Percentiles rank a stretch among this genome's conserved stretches.
phyloP scores from a whole-genome alignment of 2,329 filamentous ascomycete species.

The Fusarium circinatum region DNA sequence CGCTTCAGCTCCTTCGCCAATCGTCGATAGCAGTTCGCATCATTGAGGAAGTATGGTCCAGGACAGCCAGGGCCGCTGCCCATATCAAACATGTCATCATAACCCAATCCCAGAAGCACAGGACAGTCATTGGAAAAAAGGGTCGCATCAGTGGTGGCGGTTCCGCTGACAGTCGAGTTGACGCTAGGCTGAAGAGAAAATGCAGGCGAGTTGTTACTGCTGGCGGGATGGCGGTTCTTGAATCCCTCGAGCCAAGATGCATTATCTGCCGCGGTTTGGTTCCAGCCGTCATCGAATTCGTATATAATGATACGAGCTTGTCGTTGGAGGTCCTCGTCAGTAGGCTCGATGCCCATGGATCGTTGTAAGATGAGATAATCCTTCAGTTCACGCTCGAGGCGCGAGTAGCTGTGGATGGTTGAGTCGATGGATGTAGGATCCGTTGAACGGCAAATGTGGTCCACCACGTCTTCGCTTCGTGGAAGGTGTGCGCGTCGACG shows the following conservation, averaged over 20 bases:
- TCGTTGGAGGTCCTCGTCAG: constrained; percentile 64
- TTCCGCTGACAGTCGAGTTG: constrained; percentile 21
- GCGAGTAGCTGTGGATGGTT: constrained; percentile 67
- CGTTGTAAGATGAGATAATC: constrained; percentile 61
- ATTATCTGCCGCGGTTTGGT: constrained; percentile 70
- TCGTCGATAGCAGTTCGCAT: constrained; percentile 69
- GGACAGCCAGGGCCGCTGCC: constrained; percentile 15
- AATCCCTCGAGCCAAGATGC: constrained; percentile 64
- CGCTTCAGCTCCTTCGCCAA: constrained; percentile 64
- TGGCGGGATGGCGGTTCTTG: constrained; percentile 55
- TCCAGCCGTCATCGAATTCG: constrained; percentile 71
- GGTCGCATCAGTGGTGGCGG: constrained; percentile 29
- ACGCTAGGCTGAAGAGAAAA: constrained; percentile 38
- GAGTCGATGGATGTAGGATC: constrained; percentile 67
- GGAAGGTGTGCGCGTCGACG: constrained; percentile 67
- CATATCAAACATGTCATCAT: constrained; percentile 2
- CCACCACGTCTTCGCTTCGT: constrained; percentile 64
- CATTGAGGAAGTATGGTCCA: constrained; percentile 62
- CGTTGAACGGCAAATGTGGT: constrained; percentile 59
- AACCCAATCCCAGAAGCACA: constrained; percentile 11
- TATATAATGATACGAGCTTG: constrained; percentile 71
- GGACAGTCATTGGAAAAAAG: constrained; percentile 25
- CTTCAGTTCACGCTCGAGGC: constrained; percentile 65
- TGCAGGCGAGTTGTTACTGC: constrained; percentile 38
- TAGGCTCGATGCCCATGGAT: constrained; percentile 58